Conservation (phyloP, 371 early-diverging fungal genomes). For the Lichtheimia ramosa region DNA sequence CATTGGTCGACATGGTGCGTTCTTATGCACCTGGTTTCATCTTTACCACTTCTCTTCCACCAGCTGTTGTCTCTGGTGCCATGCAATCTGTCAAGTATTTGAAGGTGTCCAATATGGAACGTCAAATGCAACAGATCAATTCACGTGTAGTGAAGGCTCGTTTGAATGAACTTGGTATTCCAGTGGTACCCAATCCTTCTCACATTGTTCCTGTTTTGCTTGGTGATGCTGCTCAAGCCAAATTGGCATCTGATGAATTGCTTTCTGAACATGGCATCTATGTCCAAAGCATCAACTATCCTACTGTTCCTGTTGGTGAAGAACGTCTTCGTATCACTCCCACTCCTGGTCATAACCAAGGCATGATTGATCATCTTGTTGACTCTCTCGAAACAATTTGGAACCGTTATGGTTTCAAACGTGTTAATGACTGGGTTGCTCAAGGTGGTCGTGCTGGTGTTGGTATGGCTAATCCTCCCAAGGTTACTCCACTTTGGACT, state of each 20-base stretch:
- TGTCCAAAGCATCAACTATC: conserved; percentile 97
- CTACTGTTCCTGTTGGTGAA: conserved; percentile 94
- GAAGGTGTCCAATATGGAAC: conserved; percentile 79
- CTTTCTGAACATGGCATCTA: conserved; percentile 89
- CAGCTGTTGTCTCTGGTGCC: conserved; percentile 90
- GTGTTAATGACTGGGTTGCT: conserved; percentile 80
- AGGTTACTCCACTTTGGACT: conserved; percentile 63
- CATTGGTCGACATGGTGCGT: conserved; percentile 94
- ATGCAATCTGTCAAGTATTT: conserved; percentile 90
- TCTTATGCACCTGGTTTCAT: conserved; percentile 99
- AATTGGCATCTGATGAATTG: conserved; percentile 90
- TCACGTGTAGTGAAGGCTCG: conserved; percentile 84
- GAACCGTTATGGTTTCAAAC: conserved; percentile 82
- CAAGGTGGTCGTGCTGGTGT: conserved; percentile 92
- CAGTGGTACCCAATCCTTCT: conserved; percentile 96
- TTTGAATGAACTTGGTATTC: conserved; percentile 84
- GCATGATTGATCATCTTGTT: conserved; percentile 84
- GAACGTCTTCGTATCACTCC: conserved; percentile 98
- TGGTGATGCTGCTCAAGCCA: conserved; percentile 93
- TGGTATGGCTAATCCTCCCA: conserved; percentile 47
- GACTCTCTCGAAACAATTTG: conserved; percentile 86
- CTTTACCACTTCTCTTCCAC: conserved; percentile 98
- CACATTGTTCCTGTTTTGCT: conserved; percentile 98
- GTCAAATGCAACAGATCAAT: conserved; percentile 89
- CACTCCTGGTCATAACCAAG: conserved; percentile 87